Evolutionary conservation across 495 filamentous ascomycete genomes (phyloP).

Genomic region (Penicillium dipodomyicola): DNA sequence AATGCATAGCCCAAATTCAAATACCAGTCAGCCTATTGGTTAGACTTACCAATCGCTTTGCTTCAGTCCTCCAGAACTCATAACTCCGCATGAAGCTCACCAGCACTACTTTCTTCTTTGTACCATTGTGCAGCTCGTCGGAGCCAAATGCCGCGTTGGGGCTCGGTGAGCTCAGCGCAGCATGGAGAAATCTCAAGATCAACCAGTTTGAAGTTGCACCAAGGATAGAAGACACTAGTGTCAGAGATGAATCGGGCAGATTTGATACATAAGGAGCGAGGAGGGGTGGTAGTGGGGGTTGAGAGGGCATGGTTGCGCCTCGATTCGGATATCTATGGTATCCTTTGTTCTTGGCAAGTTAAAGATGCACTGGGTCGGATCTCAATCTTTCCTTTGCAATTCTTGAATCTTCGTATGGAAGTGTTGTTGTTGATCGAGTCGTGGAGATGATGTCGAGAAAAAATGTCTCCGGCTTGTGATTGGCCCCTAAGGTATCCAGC

Average conservation of each 20-base stretch:
- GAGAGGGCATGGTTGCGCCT: slow-evolving; percentile 43
- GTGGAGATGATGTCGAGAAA: slow-evolving; percentile 33
- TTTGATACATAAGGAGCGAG: slow-evolving; percentile 61
- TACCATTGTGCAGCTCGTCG: slow-evolving; percentile 24
- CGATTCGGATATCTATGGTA: background rate
- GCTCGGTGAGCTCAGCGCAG: slow-evolving; percentile 42
- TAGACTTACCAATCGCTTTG: slow-evolving; percentile 55
- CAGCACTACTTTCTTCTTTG: slow-evolving; percentile 60
- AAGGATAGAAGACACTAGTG: slow-evolving; percentile 70
- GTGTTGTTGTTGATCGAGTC: slow-evolving; percentile 13
- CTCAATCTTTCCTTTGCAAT: background rate
- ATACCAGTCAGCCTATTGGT: background rate
- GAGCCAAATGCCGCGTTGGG: slow-evolving; percentile 22
- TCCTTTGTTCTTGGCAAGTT: background rate
- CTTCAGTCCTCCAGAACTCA: slow-evolving; percentile 70
- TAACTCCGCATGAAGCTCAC: slow-evolving; percentile 76
- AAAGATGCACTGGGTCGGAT: background rate
- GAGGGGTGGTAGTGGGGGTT: slow-evolving; percentile 61
- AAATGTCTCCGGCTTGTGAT: slow-evolving; percentile 34
- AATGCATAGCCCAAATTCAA: slow-evolving; percentile 9
- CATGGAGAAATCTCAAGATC: slow-evolving; percentile 60
- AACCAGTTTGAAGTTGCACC: slow-evolving; percentile 76
- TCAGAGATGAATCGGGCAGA: slow-evolving; percentile 53
- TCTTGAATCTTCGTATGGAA: background rate
- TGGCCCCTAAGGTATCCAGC: slow-evolving; percentile 20